phyloP scores from a whole-genome alignment of 305 asterid species.

The Fraxinus greggii region DNA sequence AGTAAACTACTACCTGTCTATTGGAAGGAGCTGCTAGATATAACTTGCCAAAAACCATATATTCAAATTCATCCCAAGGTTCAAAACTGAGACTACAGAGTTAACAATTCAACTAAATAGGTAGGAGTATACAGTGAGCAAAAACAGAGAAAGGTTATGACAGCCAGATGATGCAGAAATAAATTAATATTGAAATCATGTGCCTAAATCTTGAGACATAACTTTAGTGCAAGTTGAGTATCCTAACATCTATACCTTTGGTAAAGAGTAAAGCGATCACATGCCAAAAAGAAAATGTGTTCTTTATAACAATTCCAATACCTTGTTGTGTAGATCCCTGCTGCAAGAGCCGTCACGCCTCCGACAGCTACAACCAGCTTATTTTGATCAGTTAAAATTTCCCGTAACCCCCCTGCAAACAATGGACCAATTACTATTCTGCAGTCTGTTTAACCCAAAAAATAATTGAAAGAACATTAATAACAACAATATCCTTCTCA shows the following conservation, averaged over 20 bases:
- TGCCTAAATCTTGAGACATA: neutral
- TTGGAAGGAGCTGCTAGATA: neutral
- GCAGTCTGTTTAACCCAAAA: neutral
- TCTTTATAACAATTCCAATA: slow-evolving; percentile 27
- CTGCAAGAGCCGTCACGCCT: slow-evolving; percentile 94
- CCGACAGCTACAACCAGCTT: slow-evolving; percentile 94
- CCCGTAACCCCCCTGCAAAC: slow-evolving; percentile 74
- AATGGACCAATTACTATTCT: slow-evolving; percentile 16
- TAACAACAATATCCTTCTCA: neutral
- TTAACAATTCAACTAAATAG: neutral
- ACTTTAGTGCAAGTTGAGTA: neutral
- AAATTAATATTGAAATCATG: neutral
- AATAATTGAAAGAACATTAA: neutral
- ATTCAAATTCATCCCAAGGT: neutral
- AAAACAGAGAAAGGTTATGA: neutral
- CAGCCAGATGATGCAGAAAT: neutral
- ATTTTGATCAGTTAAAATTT: slow-evolving; percentile 85
- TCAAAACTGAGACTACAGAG: neutral
- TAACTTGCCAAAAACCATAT: neutral
- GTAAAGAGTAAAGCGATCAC: neutral
- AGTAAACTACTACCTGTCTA: neutral
- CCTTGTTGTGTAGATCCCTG: slow-evolving; percentile 97
- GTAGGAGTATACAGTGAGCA: neutral
- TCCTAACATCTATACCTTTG: neutral
- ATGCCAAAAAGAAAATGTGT: slow-evolving; percentile 19